phyloP scores from a whole-genome alignment of 768 basidiomycete species.

The Cubamyces sp. region DNA sequence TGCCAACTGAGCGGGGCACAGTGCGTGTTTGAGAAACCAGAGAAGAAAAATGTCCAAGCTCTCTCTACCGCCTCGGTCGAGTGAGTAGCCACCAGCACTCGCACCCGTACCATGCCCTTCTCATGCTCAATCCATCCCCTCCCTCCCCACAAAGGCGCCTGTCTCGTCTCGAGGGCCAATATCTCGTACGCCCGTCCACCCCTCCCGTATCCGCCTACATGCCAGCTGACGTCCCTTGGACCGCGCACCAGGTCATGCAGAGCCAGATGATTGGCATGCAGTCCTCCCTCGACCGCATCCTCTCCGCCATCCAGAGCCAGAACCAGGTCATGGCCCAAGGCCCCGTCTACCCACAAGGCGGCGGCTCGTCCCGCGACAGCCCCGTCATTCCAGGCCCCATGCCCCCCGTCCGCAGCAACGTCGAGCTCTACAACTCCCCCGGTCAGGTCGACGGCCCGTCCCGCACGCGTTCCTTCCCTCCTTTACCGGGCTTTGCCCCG shows the following conservation, averaged over 20 bases:
- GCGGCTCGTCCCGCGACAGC: conserved; percentile 18
- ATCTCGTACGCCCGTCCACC: conserved; percentile 54
- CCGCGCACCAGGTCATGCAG: conserved; percentile 71
- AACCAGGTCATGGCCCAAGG: conserved; percentile 36
- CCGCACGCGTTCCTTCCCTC: conserved; percentile 63
- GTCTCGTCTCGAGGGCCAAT: conserved; percentile 84
- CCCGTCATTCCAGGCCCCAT: conserved; percentile 19
- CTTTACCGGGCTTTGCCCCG: conserved; percentile 89
- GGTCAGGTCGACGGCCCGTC: conserved; percentile 37
- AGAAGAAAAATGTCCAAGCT: conserved; percentile 74
- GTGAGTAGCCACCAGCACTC: conserved; percentile 55
- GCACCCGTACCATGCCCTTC: conserved; percentile 22
- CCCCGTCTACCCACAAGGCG: conserved; percentile 22
- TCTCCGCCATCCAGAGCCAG: conserved; percentile 61
- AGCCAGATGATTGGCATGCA: conserved; percentile 96
- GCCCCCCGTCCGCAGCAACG: conserved; percentile 26
- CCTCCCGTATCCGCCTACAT: neutral
- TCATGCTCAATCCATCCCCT: conserved; percentile 22
- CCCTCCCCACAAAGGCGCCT: conserved; percentile 58
- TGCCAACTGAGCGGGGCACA: conserved; percentile 81
- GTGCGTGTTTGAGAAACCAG: conserved; percentile 90
- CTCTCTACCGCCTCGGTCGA: conserved; percentile 71
- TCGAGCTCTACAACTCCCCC: conserved; percentile 37
- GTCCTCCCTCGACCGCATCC: conserved; percentile 82
- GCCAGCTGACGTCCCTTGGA: neutral